Evolutionary conservation across 805 yeast genomes (phyloP).

Genomic region (Zygosaccharomyces lentus): DNA sequence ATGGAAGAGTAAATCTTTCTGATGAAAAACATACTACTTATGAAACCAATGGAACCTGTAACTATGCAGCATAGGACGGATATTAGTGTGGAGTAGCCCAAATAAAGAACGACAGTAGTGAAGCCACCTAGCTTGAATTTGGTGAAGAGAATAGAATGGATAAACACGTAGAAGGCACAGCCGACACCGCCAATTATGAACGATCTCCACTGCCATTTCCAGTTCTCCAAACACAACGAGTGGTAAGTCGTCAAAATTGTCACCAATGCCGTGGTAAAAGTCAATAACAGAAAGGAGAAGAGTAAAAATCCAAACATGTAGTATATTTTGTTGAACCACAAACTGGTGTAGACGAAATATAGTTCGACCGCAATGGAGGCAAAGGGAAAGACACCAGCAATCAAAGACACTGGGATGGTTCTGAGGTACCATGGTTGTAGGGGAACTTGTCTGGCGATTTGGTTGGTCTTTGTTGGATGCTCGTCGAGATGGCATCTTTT

Average conservation of each 20-base stretch:
- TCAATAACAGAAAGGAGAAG: constrained; percentile 79
- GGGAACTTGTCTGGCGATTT: constrained; percentile 95
- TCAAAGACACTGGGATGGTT: constrained; percentile 58
- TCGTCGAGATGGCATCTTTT: constrained; percentile 52
- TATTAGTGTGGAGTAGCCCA: constrained; percentile 76
- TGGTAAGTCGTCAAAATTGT: constrained; percentile 78
- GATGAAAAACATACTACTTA: constrained; percentile 68
- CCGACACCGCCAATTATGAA: constrained; percentile 90
- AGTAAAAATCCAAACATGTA: constrained; percentile 97
- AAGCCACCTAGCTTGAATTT: constrained; percentile 68
- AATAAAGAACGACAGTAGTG: constrained; percentile 69
- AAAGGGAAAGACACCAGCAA: constrained; percentile 90
- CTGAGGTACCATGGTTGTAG: constrained; percentile 79
- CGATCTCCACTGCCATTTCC: constrained; percentile 97
- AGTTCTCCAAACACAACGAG: constrained; percentile 83
- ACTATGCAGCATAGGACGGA: constrained; percentile 69
- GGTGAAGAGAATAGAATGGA: constrained; percentile 75
- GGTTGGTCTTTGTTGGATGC: constrained; percentile 83
- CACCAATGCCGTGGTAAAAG: constrained; percentile 73
- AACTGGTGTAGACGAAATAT: constrained; percentile 83
- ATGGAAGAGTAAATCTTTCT: constrained; percentile 77
- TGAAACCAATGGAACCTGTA: constrained; percentile 85
- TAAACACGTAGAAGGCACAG: constrained; percentile 75
- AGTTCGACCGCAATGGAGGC: constrained; percentile 93
- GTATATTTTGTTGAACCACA: constrained; percentile 91